phyloP scores from a whole-genome alignment of 106 monocot genomes.

The Apostasia shenzhenica region DNA sequence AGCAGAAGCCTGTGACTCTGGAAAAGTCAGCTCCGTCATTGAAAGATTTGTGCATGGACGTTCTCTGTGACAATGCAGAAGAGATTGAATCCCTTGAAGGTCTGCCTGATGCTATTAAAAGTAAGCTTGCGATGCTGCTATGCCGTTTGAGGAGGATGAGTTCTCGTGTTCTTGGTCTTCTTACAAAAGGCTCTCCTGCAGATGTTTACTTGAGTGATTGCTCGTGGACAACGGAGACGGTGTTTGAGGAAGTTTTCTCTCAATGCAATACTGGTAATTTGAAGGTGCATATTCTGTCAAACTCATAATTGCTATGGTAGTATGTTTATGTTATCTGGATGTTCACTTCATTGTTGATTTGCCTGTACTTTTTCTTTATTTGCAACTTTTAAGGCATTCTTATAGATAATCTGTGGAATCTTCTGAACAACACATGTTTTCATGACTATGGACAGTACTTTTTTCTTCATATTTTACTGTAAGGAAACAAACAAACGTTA shows the following conservation, averaged over 20 bases:
- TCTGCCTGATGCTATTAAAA: slow-evolving; percentile 36
- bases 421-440: no score
- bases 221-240: slow-evolving; percentile 56
- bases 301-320: no score
- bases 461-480: no score
- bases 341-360: neutral
- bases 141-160: slow-evolving; percentile 64
- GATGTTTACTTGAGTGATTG: slow-evolving; percentile 58
- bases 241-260: slow-evolving; percentile 37
- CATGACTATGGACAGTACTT: no score
- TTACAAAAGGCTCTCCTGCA: slow-evolving; percentile 21
- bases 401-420: neutral
- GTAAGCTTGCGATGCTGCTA: slow-evolving; percentile 22
- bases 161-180: slow-evolving; percentile 29
- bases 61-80: slow-evolving; percentile 35
- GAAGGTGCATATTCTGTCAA: slow-evolving; percentile 29
- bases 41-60: slow-evolving; percentile 30
- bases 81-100: slow-evolving; percentile 57
- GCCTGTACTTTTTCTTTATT: neutral
- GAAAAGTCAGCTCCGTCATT: slow-evolving; percentile 18
- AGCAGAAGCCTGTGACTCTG: neutral
- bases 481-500: no score
- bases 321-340: neutral
- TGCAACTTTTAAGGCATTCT: neutral
- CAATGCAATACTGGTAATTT: slow-evolving; percentile 32